These are phyloP conservation scores for Fusarium subglutinans DNA, from an alignment of 2,329 filamentous ascomycete species.

Conservation along the genomic window DNA sequence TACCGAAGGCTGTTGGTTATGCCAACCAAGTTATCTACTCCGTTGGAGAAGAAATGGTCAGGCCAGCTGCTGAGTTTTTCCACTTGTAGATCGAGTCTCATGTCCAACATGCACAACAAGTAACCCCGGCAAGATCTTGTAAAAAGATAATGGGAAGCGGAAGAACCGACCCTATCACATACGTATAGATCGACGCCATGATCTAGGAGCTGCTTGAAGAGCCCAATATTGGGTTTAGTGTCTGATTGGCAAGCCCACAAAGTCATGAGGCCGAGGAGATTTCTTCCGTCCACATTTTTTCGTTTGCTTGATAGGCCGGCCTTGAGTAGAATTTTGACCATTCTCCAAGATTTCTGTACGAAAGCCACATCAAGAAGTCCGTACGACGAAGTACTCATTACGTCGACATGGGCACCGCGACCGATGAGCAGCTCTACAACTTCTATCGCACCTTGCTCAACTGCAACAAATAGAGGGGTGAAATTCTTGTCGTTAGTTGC, in stretches of 20 bases:
- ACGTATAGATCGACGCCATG: background rate
- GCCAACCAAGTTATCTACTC: fast-evolving
- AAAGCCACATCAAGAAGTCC: background rate
- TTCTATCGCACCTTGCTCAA: background rate
- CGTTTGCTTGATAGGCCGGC: background rate
- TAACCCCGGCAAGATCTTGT: background rate
- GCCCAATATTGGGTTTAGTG: background rate
- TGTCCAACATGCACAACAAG: background rate
- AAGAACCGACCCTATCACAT: background rate
- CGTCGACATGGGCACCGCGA: background rate
- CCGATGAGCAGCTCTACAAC: background rate
- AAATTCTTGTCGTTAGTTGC: background rate
- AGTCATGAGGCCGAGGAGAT: background rate
- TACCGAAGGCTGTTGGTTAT: background rate
- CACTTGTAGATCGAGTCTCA: background rate
- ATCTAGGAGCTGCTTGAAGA: background rate
- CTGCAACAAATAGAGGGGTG: background rate
- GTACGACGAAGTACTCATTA: background rate
- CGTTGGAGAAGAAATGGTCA: background rate
- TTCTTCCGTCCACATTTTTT: background rate
- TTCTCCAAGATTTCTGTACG: background rate
- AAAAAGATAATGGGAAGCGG: background rate
- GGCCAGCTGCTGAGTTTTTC: background rate
- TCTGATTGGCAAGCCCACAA: background rate
- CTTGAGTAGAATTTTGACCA: background rate